A percentile compares a stretch with the other conserved stretches of the same genome.
Evolutionary conservation across 192 early-diverging fungal species (phyloP).

Genomic region (Rhizophagus sp.): DNA sequence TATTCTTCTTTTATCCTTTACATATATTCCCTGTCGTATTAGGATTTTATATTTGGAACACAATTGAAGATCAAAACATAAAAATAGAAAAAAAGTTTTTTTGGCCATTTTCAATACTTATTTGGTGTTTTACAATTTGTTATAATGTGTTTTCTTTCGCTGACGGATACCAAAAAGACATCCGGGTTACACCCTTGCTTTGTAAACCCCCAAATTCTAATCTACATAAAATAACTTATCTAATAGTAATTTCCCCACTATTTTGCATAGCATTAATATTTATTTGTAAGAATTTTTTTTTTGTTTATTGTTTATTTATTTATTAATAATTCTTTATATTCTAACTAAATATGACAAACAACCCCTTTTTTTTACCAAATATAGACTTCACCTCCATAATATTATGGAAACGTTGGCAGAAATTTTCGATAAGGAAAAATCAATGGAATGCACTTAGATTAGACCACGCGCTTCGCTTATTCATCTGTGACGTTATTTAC

Average conservation of each 20-base stretch:
- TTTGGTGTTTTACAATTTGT: not conserved
- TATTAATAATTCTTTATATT: no score
- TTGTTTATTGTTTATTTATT: no score
- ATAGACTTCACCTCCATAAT: no score
- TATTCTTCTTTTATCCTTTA: slow-evolving; percentile 13
- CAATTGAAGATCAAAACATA: not conserved
- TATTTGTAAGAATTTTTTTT: no score
- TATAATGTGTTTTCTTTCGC: not conserved
- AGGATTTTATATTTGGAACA: not conserved
- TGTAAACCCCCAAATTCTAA: not conserved
- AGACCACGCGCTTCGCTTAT: no score
- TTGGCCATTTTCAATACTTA: not conserved
- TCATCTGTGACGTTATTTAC: no score
- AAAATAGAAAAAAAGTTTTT: slow-evolving; percentile 1
- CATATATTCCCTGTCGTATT: not conserved
- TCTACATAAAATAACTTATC: not conserved
- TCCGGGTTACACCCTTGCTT: not conserved
- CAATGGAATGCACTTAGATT: no score
- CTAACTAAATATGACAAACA: no score
- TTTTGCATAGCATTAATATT: no score
- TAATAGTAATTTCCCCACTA: not conserved
- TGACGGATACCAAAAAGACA: not conserved
- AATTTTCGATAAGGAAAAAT: no score
- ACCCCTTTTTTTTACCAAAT: no score
- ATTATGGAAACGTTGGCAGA: no score